These are phyloP conservation scores for Aspergillus carlsbadensis DNA, from an alignment of 495 filamentous ascomycete species.

Conservation along the genomic window DNA sequence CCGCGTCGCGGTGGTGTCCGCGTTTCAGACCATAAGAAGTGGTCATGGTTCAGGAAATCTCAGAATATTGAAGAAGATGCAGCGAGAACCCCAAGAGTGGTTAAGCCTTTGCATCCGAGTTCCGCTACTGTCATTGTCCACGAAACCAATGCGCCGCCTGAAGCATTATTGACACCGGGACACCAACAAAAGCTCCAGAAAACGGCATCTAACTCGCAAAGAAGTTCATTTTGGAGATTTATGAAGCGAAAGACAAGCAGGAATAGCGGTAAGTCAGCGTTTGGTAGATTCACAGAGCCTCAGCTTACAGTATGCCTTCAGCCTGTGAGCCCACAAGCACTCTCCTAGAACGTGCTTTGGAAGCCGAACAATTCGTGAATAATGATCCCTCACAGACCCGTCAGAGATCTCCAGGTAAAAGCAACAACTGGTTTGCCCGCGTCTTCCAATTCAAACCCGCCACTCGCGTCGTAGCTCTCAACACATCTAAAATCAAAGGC, in stretches of 20 bases:
- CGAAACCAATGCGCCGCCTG: slow-evolving; percentile 13
- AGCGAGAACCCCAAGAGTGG: slow-evolving; percentile 16
- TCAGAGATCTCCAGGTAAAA: slow-evolving; percentile 14
- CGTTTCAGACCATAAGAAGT: slow-evolving; percentile 49
- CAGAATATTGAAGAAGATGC: slow-evolving; percentile 36
- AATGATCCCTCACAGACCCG: slow-evolving; percentile 12
- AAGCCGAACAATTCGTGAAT: slow-evolving; percentile 18
- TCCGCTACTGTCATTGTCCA: slow-evolving; percentile 29
- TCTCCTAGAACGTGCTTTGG: slow-evolving; percentile 19
- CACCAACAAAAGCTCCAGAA: slow-evolving; percentile 13
- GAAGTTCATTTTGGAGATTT: slow-evolving; percentile 31
- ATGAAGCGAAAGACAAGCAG: slow-evolving; percentile 34
- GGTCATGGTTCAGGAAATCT: slow-evolving; percentile 66
- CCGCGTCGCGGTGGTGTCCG: slow-evolving; percentile 25
- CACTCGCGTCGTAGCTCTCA: slow-evolving; percentile 69
- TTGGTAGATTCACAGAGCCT: background rate
- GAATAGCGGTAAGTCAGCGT: slow-evolving; percentile 23
- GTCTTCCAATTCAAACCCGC: slow-evolving; percentile 89
- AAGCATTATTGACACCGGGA: background rate
- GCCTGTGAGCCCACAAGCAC: slow-evolving; percentile 6
- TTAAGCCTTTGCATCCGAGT: slow-evolving; percentile 24
- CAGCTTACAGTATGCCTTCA: background rate
- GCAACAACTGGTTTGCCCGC: slow-evolving; percentile 78
- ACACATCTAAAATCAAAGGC: slow-evolving; percentile 62
- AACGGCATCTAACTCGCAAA: slow-evolving; percentile 2